phyloP scores from a whole-genome alignment of 495 filamentous ascomycete species.

The Durotheca rogersii region DNA sequence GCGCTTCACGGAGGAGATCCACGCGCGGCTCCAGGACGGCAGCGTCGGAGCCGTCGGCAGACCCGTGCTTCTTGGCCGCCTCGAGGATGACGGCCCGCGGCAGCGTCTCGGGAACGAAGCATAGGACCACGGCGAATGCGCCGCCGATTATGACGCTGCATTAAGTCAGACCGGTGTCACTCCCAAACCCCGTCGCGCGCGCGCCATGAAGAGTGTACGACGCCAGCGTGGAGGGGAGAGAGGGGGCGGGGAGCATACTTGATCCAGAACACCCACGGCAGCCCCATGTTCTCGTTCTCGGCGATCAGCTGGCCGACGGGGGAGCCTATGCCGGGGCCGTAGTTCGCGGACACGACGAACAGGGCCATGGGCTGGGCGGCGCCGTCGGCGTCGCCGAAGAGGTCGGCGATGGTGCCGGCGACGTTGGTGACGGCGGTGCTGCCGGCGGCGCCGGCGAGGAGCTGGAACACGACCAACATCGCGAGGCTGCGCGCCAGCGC shows the following conservation, averaged over 20 bases:
- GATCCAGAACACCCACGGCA: slow-evolving; percentile 43
- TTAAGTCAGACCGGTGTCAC: slow-evolving; percentile 4
- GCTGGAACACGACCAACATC: slow-evolving; percentile 44
- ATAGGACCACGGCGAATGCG: slow-evolving; percentile 33
- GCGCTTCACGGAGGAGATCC: slow-evolving; percentile 36
- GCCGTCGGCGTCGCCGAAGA: slow-evolving; percentile 39
- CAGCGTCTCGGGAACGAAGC: slow-evolving; percentile 40
- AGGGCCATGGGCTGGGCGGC: slow-evolving; percentile 43
- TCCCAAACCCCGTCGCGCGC: not conserved
- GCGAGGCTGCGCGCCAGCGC: slow-evolving; percentile 39
- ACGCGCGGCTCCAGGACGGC: slow-evolving; percentile 29
- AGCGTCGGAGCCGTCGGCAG: slow-evolving; percentile 23
- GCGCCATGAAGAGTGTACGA: not conserved
- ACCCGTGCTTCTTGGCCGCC: slow-evolving; percentile 24
- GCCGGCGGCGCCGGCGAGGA: slow-evolving; percentile 39
- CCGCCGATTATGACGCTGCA: slow-evolving; percentile 35
- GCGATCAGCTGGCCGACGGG: slow-evolving; percentile 39
- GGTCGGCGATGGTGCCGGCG: slow-evolving; percentile 41
- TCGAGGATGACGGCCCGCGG: slow-evolving; percentile 38
- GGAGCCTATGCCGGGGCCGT: slow-evolving; percentile 39
- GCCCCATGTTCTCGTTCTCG: slow-evolving; percentile 33
- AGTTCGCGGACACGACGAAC: slow-evolving; percentile 40
- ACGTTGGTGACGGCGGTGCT: slow-evolving; percentile 43
- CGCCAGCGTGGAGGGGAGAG: not conserved
- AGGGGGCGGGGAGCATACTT: slow-evolving; percentile 25